Evolutionary conservation across 768 basidiomycete species (phyloP).

Genomic region (Pluteus cervinus): DNA sequence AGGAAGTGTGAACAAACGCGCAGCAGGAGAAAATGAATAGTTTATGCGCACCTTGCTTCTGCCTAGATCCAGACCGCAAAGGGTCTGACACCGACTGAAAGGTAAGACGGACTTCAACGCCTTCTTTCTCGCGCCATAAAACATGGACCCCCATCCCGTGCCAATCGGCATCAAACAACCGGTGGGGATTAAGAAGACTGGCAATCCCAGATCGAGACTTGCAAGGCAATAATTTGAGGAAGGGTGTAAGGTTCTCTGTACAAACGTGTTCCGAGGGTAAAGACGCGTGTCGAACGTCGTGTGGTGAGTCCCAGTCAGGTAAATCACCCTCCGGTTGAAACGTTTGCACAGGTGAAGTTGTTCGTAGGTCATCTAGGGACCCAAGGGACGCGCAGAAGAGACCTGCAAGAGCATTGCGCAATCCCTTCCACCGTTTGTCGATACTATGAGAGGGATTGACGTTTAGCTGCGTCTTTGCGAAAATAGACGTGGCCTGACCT

Average conservation of each 20-base stretch:
- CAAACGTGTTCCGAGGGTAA: slow-evolving; percentile 87
- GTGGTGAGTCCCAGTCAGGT: slow-evolving; percentile 37
- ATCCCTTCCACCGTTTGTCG: slow-evolving; percentile 75
- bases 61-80: slow-evolving; percentile 44
- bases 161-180: slow-evolving; percentile 87
- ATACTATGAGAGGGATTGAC: slow-evolving; percentile 34
- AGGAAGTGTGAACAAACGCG: slow-evolving; percentile 7
- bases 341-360: slow-evolving; percentile 36
- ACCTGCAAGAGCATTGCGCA: slow-evolving; percentile 87
- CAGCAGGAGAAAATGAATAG: slow-evolving; percentile 2
- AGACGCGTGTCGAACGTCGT: slow-evolving; percentile 67
- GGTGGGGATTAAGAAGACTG: slow-evolving; percentile 75
- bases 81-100: slow-evolving; percentile 81
- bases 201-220: slow-evolving; percentile 85
- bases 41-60: slow-evolving; percentile 44
- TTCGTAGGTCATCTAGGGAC: slow-evolving; percentile 67
- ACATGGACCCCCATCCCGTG: slow-evolving; percentile 84
- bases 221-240: slow-evolving; percentile 92
- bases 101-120: slow-evolving; percentile 59
- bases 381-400: slow-evolving; percentile 93
- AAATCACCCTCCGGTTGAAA: slow-evolving; percentile 59
- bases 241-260: slow-evolving; percentile 95
- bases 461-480: not conserved
- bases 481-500: slow-evolving; percentile 31
- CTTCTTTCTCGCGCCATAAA: slow-evolving; percentile 46